Evolutionary conservation across 2,329 filamentous ascomycete species (phyloP).

Genomic region (Fusarium verticillioides): DNA sequence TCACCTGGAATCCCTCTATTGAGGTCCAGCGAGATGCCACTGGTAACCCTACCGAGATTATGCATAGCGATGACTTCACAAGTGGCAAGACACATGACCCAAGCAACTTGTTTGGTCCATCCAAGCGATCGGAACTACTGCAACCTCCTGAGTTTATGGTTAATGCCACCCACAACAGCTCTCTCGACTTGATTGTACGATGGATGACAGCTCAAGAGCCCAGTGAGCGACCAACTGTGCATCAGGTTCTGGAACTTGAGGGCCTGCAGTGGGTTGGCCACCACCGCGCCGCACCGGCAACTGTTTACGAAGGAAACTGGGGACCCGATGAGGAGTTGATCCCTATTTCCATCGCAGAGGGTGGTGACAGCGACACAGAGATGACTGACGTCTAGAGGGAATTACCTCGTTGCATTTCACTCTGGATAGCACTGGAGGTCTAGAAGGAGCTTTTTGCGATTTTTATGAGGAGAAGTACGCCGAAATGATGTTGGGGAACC

Average conservation of each 20-base stretch:
- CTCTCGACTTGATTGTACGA: conserved; percentile 84
- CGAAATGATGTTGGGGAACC: conserved; percentile 26
- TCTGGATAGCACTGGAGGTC: conserved; percentile 48
- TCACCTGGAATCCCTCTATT: conserved; percentile 82
- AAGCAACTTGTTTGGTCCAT: conserved; percentile 56
- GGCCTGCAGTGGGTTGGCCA: conserved; percentile 83
- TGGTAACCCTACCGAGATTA: conserved; percentile 56
- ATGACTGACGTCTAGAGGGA: conserved; percentile 67
- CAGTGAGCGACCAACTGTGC: conserved; percentile 75
- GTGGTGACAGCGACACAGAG: conserved; percentile 61
- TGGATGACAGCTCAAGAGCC: conserved; percentile 89
- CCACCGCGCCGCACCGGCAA: conserved; percentile 87
- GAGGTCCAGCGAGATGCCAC: conserved; percentile 79
- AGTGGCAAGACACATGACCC: conserved; percentile 48
- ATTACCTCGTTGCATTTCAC: conserved; percentile 41
- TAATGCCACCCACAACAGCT: conserved; percentile 75
- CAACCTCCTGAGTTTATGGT: conserved; percentile 89
- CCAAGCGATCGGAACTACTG: conserved; percentile 61
- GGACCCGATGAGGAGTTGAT: conserved; percentile 75
- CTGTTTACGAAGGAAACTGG: conserved; percentile 95
- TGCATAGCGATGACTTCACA: conserved; percentile 50
- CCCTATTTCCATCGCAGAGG: conserved; percentile 49
- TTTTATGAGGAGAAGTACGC: conserved; percentile 36
- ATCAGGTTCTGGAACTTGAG: conserved; percentile 76
- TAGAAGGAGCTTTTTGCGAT: conserved; percentile 37